phyloP scores from a whole-genome alignment of 768 basidiomycete genomes.

The Gyrodon lividus region DNA sequence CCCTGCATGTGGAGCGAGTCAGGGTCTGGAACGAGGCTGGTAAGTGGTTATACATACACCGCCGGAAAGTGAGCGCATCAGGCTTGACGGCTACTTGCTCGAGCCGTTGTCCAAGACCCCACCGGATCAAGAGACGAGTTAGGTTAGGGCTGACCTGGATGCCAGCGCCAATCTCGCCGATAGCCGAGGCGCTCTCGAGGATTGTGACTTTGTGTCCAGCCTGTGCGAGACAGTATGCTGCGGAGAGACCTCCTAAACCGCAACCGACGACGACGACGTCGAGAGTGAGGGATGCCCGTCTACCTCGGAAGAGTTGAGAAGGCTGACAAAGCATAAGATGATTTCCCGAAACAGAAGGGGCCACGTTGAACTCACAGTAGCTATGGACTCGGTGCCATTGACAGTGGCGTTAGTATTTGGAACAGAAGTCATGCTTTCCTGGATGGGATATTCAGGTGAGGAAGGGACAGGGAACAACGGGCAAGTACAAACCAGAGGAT shows the following conservation, averaged over 20 bases:
- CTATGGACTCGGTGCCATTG: not conserved
- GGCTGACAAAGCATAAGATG: not conserved
- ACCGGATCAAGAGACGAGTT: conserved; percentile 45
- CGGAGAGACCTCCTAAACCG: conserved; percentile 49
- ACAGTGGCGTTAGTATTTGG: not conserved
- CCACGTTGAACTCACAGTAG: not conserved
- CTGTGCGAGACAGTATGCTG: conserved; percentile 44
- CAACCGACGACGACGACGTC: conserved; percentile 48
- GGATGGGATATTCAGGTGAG: not conserved
- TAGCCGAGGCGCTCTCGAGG: conserved; percentile 39
- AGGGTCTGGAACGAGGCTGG: not conserved
- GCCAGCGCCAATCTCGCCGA: conserved; percentile 51
- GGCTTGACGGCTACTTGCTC: conserved; percentile 39
- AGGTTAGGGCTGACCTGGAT: conserved; percentile 48
- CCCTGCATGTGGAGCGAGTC: conserved; percentile 15
- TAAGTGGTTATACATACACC: conserved; percentile 34
- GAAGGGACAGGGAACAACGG: not conserved
- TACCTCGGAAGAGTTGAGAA: conserved; percentile 21
- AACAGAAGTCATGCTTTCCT: conserved; percentile 1
- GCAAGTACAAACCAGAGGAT: not conserved
- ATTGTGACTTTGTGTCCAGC: conserved; percentile 50
- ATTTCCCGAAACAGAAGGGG: not conserved
- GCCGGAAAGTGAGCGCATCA: conserved; percentile 36
- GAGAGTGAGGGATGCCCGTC: conserved; percentile 26
- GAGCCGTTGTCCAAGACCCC: conserved; percentile 48